phyloP scores from a whole-genome alignment of 352 stramenopile species.

The Globisporangium alternatum region DNA sequence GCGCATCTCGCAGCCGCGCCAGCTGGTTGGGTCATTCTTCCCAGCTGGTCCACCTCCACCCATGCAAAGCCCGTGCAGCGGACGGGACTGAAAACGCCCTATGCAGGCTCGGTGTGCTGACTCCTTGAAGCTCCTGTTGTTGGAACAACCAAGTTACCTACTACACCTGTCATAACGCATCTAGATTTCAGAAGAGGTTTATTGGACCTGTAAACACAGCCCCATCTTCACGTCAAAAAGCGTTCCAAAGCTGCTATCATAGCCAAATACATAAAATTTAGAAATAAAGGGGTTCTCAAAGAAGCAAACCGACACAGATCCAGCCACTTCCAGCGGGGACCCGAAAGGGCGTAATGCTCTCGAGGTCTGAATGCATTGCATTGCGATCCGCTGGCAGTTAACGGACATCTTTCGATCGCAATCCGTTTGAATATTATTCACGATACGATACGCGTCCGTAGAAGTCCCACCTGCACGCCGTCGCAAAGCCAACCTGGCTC shows the following conservation, averaged over 20 bases:
- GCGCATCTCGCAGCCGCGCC: constrained; percentile 6
- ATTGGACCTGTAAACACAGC: not conserved
- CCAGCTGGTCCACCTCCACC: constrained; percentile 20
- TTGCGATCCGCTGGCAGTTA: not conserved
- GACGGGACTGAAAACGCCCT: not conserved
- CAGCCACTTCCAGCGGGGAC: not conserved
- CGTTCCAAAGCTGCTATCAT: too few species aligned
- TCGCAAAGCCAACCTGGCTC: not conserved
- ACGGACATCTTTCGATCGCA: not conserved
- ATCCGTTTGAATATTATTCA: constrained; percentile 4
- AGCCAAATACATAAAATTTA: not conserved
- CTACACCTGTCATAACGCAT: not conserved
- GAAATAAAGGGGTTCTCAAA: too few species aligned
- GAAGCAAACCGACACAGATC: not conserved
- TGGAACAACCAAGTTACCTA: constrained; percentile 2
- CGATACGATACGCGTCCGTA: too few species aligned
- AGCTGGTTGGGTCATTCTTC: constrained; percentile 23
- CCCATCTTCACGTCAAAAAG: too few species aligned
- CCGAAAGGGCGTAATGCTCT: not conserved
- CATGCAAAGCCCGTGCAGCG: constrained; percentile 10
- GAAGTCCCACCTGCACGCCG: not conserved
- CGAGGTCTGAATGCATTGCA: not conserved
- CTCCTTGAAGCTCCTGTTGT: constrained; percentile 16
- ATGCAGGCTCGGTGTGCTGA: constrained; percentile 10
- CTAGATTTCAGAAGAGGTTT: not conserved